These are phyloP conservation scores for Coniferiporia sulphurascens DNA, from an alignment of 1,284 basidiomycete species.

Conservation along the genomic window DNA sequence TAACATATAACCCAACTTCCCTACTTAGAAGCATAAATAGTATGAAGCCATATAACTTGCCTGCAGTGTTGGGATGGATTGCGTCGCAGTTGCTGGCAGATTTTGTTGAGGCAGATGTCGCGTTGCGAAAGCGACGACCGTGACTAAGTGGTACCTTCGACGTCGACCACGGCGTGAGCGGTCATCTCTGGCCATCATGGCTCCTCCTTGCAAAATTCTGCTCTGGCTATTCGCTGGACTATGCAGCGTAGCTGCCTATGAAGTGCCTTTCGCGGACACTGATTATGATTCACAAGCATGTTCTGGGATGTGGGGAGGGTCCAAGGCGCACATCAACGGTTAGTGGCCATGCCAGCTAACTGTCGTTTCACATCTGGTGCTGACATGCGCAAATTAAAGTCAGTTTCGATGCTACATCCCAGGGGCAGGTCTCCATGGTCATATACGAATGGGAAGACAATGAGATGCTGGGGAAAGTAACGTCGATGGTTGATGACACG, in stretches of 20 bases:
- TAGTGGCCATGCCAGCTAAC: constrained; percentile 24
- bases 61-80: not conserved
- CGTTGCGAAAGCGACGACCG: not conserved
- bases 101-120: not conserved
- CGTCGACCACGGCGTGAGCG: no score
- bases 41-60: not conserved
- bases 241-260: constrained; percentile 43
- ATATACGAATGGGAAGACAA: constrained; percentile 95
- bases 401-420: constrained; percentile 72
- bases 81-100: no score
- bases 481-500: constrained; percentile 50
- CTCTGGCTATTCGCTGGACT: constrained; percentile 30
- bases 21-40: not conserved
- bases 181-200: constrained; percentile 4
- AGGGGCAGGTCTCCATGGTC: constrained; percentile 90
- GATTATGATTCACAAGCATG: constrained; percentile 87
- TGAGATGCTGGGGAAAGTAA: constrained; percentile 73
- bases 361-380: constrained; percentile 19
- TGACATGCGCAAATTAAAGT: constrained; percentile 43
- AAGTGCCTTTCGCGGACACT: constrained; percentile 62
- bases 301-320: constrained; percentile 88
- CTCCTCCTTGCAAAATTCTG: not conserved
- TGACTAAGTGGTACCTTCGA: no score
- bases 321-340: constrained; percentile 85
- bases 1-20: not conserved